Conservation (phyloP, 2,329 filamentous ascomycete species). For the Cytospora paraplurivora region DNA sequence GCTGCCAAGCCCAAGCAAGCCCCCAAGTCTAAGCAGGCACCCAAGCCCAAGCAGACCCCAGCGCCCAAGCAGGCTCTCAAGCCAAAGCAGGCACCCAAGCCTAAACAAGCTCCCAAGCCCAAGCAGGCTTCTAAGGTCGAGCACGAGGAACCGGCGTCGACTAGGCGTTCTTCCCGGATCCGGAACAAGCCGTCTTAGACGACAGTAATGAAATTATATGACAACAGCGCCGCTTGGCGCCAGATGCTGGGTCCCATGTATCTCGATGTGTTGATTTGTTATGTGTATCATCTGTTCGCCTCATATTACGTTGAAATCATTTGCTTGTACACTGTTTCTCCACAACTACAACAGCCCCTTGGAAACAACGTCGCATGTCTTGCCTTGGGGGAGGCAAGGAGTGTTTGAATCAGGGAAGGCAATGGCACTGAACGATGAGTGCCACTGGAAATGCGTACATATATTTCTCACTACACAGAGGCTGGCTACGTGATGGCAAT, state of each 20-base stretch:
- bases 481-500: background rate
- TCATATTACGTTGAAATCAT: background rate
- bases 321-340: background rate
- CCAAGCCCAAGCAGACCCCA: background rate
- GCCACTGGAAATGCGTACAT: background rate
- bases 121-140: background rate
- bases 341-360: background rate
- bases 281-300: background rate
- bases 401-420: background rate
- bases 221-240: slow-evolving; percentile 18
- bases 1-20: background rate
- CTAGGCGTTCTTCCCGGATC: slow-evolving; percentile 12
- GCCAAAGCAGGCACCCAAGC: background rate
- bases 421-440: too few relatives aligned
- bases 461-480: background rate
- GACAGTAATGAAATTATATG: slow-evolving; percentile 18
- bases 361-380: background rate
- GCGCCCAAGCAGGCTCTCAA: background rate
- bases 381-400: background rate
- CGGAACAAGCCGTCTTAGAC: background rate
- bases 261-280: background rate
- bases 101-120: background rate
- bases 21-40: background rate
- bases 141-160: slow-evolving; percentile 12
- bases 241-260: slow-evolving; percentile 14